Percentiles rank a stretch among this genome's conserved stretches.
Conservation (phyloP, 2,329 filamentous ascomycete genomes). For the Chaetomium sp. region DNA sequence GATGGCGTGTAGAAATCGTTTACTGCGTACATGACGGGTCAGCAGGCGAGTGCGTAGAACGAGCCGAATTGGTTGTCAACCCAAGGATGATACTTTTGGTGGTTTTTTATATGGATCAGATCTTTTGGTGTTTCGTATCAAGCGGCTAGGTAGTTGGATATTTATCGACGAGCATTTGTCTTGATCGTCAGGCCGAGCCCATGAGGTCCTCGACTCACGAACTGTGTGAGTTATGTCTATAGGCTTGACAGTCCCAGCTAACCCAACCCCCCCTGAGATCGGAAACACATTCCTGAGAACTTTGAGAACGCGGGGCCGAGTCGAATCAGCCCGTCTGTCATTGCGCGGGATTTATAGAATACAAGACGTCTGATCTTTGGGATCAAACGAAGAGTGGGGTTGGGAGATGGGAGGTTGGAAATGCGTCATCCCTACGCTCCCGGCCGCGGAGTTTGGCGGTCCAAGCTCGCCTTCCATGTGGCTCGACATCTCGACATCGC, state of each 20-base stretch:
- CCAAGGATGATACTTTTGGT: background rate
- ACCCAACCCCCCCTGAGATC: no score
- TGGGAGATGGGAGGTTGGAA: background rate
- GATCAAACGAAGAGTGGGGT: background rate
- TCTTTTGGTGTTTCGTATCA: background rate
- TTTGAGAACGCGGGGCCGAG: no score
- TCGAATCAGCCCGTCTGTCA: no score
- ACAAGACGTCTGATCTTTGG: background rate
- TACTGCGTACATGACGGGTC: constrained; percentile 54
- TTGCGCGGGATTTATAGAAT: background rate
- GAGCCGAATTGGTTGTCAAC: background rate
- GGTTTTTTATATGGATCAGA: background rate
- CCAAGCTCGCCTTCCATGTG: no score
- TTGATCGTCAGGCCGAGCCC: background rate
- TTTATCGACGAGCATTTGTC: background rate
- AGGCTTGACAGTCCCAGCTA: background rate
- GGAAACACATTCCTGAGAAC: no score
- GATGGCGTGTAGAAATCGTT: constrained; percentile 51
- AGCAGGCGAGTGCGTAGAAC: constrained; percentile 38
- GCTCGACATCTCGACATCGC: no score
- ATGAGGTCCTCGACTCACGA: background rate
- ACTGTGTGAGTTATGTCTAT: background rate
- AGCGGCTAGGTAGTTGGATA: background rate
- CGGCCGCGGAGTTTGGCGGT: no score
- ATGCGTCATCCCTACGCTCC: background rate